Evolutionary conservation across 176 grass and related monocot genomes (phyloP), one percentile per base, ranked within the genome.

Genomic region (Tuctoria greenei): DNA sequence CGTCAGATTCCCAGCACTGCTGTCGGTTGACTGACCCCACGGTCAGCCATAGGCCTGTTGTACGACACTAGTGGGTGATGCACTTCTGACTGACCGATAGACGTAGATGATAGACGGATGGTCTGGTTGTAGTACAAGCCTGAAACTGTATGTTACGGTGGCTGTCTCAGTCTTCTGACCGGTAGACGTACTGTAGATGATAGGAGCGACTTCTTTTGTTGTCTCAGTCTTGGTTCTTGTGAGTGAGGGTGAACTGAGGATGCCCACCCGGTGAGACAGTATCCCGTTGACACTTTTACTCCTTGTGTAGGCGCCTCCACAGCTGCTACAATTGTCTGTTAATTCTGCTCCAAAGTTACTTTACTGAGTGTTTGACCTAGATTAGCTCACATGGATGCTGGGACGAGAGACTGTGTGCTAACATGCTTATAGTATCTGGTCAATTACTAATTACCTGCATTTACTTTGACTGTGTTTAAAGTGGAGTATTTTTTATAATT

Each of bases 1-100:
- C 63, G 64, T 79, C 64, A 80, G 75, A 88, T 79, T 88, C 86
- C 81, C 69, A 46, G 81, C 81, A 88, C 28, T 70, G 52, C 38
- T 75, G 75, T 66, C 79, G 66, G 67, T 80, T 88, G 70, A 84
- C 81, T 14, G 71, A 58, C 4, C 81, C 86, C 86, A 65, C 39
- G 49, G 80, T 88, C 76, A 88, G 76, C 10, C 47, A 27, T 31
- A 66, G 36, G 61, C 44, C 25, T 66, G 73, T 39, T 23, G 54
- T 57, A 58, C 55, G 55, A 58, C 23, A 25, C 74, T 39, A 50
- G 61, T 79, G 68, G 68, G 40, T 16, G 68, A 60, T 47, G 75
- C 50, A 21, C 59, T 52, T 45, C 25, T 58, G 55, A 26, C 8
- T 58, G 55, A 58, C 55, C 21, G 55, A 58, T 25, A 11, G 54